Conservation (phyloP, 1,284 basidiomycete genomes). For the Puccinia polysora region DNA sequence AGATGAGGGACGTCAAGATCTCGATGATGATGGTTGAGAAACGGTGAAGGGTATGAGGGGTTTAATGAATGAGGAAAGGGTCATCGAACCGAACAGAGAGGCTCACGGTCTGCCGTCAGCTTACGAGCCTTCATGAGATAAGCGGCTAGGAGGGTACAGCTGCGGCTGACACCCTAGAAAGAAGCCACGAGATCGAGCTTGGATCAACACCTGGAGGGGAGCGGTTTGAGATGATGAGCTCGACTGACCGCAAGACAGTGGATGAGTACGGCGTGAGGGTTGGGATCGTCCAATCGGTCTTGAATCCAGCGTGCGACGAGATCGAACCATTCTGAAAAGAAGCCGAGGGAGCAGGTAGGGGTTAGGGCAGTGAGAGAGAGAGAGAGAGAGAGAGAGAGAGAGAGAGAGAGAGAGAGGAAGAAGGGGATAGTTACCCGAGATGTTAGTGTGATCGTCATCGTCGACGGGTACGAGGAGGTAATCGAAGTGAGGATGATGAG, state of each 20-base stretch:
- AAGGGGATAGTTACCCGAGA: conserved; percentile 1
- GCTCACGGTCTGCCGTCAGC: conserved; percentile 28
- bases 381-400: neutral
- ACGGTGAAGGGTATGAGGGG: neutral
- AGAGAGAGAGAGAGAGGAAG: neutral
- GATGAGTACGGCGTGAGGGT: conserved; percentile 15
- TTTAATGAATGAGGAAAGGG: neutral
- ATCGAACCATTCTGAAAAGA: conserved; percentile 37
- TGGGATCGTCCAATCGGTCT: conserved; percentile 5
- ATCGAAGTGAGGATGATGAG: conserved; percentile 5
- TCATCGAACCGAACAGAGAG: neutral
- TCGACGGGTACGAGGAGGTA: conserved; percentile 17
- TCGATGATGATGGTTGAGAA: too few relatives aligned
- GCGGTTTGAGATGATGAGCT: too few relatives aligned
- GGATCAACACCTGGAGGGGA: too few relatives aligned
- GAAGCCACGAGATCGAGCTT: too few relatives aligned
- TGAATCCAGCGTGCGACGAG: conserved; percentile 33
- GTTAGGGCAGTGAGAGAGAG: neutral
- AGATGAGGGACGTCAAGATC: neutral
- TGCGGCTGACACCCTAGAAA: conserved; percentile 30
- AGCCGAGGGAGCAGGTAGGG: too few relatives aligned
- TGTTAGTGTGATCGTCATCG: conserved; percentile 22
- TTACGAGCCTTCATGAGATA: conserved; percentile 36
- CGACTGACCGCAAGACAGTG: conserved; percentile 39
- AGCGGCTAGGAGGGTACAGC: conserved; percentile 31